Evolutionary conservation across 768 basidiomycete genomes (phyloP).

Genomic region (Leccinum fibrillosum): DNA sequence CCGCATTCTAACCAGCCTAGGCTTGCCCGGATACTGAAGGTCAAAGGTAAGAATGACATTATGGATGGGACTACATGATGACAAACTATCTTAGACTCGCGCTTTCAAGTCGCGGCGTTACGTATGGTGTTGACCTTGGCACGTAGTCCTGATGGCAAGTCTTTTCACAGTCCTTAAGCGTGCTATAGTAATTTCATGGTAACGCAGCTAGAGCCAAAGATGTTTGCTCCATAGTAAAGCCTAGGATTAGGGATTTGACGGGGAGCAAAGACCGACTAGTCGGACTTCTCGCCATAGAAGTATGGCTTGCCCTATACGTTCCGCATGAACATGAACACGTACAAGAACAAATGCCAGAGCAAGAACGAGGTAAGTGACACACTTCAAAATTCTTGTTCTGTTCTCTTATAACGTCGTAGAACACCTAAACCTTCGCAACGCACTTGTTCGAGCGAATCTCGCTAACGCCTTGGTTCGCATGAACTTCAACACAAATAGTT

Average conservation of each 20-base stretch:
- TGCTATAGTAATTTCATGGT: no score
- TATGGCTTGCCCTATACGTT: constrained; percentile 14
- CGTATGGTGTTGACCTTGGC: constrained; percentile 16
- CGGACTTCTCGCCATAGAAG: constrained; percentile 21
- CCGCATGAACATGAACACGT: not conserved
- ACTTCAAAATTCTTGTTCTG: not conserved
- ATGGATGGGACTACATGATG: no score
- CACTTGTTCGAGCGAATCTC: constrained; percentile 17
- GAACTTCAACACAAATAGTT: not conserved
- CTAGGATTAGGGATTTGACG: constrained; percentile 16
- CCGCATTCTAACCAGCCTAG: not conserved
- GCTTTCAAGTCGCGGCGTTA: constrained; percentile 15
- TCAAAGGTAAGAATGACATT: constrained; percentile 7
- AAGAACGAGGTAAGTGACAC: constrained; percentile 2
- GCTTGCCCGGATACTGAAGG: constrained; percentile 15
- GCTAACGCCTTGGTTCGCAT: constrained; percentile 14
- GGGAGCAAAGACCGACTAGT: constrained; percentile 4
- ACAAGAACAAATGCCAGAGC: not conserved
- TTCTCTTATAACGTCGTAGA: constrained; percentile 1
- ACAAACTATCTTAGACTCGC: constrained; percentile 4
- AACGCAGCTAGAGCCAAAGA: not conserved
- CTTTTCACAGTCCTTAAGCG: not conserved
- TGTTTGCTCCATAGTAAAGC: constrained; percentile 8
- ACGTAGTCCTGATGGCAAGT: constrained; percentile 11
- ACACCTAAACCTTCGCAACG: constrained; percentile 7